A percentile compares a stretch with the other conserved stretches of the same genome.
Conservation (phyloP, 768 basidiomycete genomes). For the Lactarius psammicola region DNA sequence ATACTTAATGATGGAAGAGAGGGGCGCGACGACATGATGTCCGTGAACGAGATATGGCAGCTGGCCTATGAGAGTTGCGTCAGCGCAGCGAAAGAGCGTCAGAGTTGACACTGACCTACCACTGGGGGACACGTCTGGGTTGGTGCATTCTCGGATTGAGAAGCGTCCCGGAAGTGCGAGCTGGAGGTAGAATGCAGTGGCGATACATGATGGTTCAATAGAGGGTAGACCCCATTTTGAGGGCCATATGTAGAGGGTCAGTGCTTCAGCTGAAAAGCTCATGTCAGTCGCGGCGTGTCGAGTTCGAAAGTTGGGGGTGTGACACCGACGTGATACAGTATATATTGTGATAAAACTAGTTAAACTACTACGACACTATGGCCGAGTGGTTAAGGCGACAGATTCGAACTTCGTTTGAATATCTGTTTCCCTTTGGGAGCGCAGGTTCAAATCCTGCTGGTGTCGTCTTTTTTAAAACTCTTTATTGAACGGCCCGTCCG, state of each 20-base stretch:
- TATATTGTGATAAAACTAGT: background rate
- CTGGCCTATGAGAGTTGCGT: conserved; percentile 48
- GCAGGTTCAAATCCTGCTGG: conserved; percentile 70
- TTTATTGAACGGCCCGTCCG: too few species aligned
- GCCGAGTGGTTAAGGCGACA: conserved; percentile 29
- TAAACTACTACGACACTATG: conserved; percentile 13
- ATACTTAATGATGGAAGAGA: conserved; percentile 65
- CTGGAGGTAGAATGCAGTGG: conserved; percentile 67
- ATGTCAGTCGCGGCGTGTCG: conserved; percentile 1
- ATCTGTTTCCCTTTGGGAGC: conserved; percentile 36
- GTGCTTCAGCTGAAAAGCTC: conserved; percentile 29
- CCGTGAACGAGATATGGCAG: conserved; percentile 70
- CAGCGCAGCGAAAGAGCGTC: background rate
- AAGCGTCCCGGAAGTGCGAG: conserved; percentile 68
- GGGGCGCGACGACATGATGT: conserved; percentile 47
- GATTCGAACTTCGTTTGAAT: conserved; percentile 18
- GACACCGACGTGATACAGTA: background rate
- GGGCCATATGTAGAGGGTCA: conserved; percentile 66
- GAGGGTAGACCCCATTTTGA: conserved; percentile 62
- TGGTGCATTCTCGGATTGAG: conserved; percentile 55
- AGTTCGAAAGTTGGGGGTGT: background rate
- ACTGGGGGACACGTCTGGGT: conserved; percentile 70
- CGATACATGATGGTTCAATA: conserved; percentile 62
- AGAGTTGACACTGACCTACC: conserved; percentile 47
- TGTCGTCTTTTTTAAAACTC: conserved; percentile 42